Evolutionary conservation across 2,329 filamentous ascomycete genomes (phyloP).

Genomic region (Chaetomium sp.): DNA sequence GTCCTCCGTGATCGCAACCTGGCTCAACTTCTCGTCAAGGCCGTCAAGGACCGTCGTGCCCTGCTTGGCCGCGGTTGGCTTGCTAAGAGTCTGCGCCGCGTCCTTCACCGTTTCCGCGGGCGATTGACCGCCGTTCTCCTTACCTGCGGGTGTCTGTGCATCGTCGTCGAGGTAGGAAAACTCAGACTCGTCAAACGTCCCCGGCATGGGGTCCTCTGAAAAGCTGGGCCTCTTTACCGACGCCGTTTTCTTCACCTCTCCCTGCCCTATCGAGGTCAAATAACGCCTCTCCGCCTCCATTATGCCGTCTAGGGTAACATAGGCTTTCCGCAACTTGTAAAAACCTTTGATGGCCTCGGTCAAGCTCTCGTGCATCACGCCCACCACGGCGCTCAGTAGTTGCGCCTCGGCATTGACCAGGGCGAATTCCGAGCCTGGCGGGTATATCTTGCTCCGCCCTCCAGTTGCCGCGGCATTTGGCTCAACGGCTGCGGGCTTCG

Average conservation of each 20-base stretch:
- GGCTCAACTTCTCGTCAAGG: slow-evolving; percentile 31
- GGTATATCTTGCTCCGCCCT: slow-evolving; percentile 62
- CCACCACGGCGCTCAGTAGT: slow-evolving; percentile 85
- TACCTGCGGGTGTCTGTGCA: slow-evolving; percentile 10
- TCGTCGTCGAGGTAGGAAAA: slow-evolving; percentile 37
- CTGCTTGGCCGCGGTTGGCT: slow-evolving; percentile 48
- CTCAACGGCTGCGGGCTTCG: background rate
- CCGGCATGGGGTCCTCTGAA: slow-evolving; percentile 44
- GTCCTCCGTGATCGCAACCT: slow-evolving; percentile 12
- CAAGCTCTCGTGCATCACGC: slow-evolving; percentile 87
- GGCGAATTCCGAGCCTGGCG: slow-evolving; percentile 82
- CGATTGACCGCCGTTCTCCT: slow-evolving; percentile 46
- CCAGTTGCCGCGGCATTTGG: background rate
- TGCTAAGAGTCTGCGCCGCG: slow-evolving; percentile 45
- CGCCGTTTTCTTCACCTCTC: background rate
- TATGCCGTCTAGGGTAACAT: slow-evolving; percentile 77
- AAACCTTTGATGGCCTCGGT: slow-evolving; percentile 91
- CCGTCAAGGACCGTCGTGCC: slow-evolving; percentile 8
- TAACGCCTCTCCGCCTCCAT: slow-evolving; percentile 70
- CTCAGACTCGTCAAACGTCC: slow-evolving; percentile 43
- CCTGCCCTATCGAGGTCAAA: slow-evolving; percentile 39
- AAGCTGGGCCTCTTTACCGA: slow-evolving; percentile 23
- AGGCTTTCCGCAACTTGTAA: slow-evolving; percentile 89
- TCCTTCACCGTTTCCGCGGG: slow-evolving; percentile 61
- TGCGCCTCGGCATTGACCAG: slow-evolving; percentile 83